Evolutionary conservation across 345 rosid species (phyloP).

Genomic region (Arabis hirsuta): DNA sequence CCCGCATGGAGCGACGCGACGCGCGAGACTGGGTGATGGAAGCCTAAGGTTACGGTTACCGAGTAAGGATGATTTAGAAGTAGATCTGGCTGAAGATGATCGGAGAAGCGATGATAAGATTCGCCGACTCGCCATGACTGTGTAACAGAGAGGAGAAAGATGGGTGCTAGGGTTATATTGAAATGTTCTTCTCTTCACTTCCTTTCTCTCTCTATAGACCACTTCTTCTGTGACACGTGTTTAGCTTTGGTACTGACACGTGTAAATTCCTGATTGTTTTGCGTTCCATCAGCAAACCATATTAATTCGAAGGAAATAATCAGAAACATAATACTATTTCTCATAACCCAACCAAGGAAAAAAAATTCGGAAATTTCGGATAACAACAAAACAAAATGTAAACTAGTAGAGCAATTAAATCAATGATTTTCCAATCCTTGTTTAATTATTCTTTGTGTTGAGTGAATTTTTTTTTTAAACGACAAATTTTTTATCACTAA

Average conservation of each 20-base stretch:
- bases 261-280: constrained; percentile 2
- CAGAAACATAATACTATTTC: background rate
- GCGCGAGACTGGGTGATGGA: constrained; percentile 46
- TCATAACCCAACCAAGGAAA: background rate
- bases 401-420: background rate
- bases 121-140: constrained; percentile 82
- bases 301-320: background rate
- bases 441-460: too few relatives aligned
- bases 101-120: constrained; percentile 72
- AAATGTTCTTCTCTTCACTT: background rate
- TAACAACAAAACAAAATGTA: constrained; percentile 12
- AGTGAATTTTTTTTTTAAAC: too few relatives aligned
- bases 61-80: constrained; percentile 37
- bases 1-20: constrained; percentile 56
- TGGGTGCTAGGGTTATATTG: constrained; percentile 9
- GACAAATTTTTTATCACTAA: background rate
- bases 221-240: constrained; percentile 24
- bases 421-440: too few relatives aligned
- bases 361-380: background rate
- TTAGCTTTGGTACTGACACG: background rate
- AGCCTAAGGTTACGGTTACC: constrained; percentile 43
- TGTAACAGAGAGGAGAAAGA: background rate
- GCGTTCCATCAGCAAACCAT: background rate
- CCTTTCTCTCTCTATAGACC: constrained; percentile 8
- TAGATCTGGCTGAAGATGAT: constrained; percentile 67